A percentile compares a stretch with the other conserved stretches of the same genome.
phyloP scores from a whole-genome alignment of 257 asterid genomes.

The Solanum peruvianum region DNA sequence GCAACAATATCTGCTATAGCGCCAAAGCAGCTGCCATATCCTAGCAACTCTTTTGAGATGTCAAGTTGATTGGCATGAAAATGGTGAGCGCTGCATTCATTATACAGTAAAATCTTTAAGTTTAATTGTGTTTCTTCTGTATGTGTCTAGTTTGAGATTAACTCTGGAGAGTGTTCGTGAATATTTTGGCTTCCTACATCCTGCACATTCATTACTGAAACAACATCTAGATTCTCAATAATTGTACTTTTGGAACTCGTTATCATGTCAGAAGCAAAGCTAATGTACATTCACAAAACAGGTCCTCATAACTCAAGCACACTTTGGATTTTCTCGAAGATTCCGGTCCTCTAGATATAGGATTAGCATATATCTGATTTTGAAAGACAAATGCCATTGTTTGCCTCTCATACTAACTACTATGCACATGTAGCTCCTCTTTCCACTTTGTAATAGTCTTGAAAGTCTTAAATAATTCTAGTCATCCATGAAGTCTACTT shows the following conservation, averaged over 20 bases:
- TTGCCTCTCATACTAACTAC: not conserved
- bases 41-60: slow-evolving; percentile 78
- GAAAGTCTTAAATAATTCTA: not conserved
- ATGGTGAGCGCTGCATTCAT: slow-evolving; percentile 38
- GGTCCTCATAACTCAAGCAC: not conserved
- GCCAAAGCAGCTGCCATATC: slow-evolving; percentile 81
- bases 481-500: not conserved
- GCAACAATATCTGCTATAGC: slow-evolving; percentile 80
- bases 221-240: not conserved
- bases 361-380: not conserved
- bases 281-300: not conserved
- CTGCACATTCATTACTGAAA: not conserved
- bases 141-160: not conserved
- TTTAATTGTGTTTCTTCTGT: not conserved
- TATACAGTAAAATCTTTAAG: not conserved
- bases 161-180: not conserved
- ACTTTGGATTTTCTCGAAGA: not conserved
- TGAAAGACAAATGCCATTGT: not conserved
- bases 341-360: not conserved
- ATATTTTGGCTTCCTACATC: not conserved
- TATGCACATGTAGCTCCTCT: not conserved
- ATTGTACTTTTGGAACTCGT: not conserved
- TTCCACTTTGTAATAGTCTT: not conserved
- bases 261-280: not conserved
- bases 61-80: slow-evolving; percentile 85